A percentile compares a stretch with the other conserved stretches of the same genome.
Conservation (phyloP, 345 rosid species). For the Fremontodendron californicum region DNA sequence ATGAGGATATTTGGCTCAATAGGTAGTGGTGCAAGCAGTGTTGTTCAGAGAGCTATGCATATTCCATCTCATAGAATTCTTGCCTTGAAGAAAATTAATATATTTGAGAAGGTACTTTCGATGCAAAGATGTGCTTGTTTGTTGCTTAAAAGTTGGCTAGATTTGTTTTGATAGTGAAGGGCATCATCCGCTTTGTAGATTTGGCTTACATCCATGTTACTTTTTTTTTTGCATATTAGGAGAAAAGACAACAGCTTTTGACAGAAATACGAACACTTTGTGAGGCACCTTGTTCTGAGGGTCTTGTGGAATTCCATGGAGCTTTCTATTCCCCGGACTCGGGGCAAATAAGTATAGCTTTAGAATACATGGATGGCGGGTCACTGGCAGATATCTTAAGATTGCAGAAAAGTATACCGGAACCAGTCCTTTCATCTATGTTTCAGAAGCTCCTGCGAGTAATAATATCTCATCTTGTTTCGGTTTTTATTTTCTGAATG, state of each 20-base stretch:
- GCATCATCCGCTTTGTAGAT: not conserved
- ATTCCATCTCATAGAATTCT: slow-evolving; percentile 77
- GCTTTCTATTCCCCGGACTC: slow-evolving; percentile 93
- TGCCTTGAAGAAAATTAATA: slow-evolving; percentile 89
- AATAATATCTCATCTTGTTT: slow-evolving; percentile 20
- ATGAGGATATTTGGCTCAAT: slow-evolving; percentile 91
- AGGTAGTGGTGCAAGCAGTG: slow-evolving; percentile 96
- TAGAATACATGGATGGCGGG: slow-evolving; percentile 97
- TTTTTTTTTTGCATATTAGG: slow-evolving; percentile 44
- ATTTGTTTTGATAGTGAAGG: not conserved
- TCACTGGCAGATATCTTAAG: slow-evolving; percentile 84
- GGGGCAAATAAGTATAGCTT: slow-evolving; percentile 93
- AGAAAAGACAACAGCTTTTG: slow-evolving; percentile 90
- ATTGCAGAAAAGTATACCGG: slow-evolving; percentile 59
- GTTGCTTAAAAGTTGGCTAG: not conserved
- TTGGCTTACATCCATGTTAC: not conserved
- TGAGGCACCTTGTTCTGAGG: slow-evolving; percentile 88
- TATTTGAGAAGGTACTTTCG: slow-evolving; percentile 69
- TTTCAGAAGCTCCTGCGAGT: slow-evolving; percentile 80
- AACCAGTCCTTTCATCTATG: slow-evolving; percentile 83
- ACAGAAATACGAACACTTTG: slow-evolving; percentile 92
- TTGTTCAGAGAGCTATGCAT: slow-evolving; percentile 95
- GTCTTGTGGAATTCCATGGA: slow-evolving; percentile 94
- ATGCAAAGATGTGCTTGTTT: not conserved
- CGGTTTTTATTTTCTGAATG: slow-evolving; percentile 9